Percentiles rank a stretch among this genome's conserved stretches.
These are phyloP conservation scores for Hordeum pubiflorum DNA, from an alignment of 202 grass and related monocot genomes.

Conservation along the genomic window DNA sequence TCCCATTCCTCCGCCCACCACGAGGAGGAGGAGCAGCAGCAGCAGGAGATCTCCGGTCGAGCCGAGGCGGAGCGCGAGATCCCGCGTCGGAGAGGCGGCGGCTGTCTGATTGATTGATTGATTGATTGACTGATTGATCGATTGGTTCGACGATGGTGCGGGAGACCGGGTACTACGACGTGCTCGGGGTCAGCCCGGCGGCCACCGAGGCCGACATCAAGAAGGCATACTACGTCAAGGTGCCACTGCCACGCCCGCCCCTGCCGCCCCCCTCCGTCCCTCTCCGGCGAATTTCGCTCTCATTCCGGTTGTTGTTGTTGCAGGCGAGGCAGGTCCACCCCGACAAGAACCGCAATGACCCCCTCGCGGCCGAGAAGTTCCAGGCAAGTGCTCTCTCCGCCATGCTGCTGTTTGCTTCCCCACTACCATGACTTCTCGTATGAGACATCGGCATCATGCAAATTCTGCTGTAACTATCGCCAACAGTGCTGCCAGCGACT, in stretches of 20 bases:
- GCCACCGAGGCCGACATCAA: conserved; percentile 90
- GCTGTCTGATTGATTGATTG: not conserved
- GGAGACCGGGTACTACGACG: conserved; percentile 91
- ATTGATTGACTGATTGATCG: not conserved
- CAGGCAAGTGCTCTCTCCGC: conserved; percentile 46
- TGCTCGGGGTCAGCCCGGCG: conserved; percentile 64
- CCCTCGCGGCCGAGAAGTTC: conserved; percentile 70
- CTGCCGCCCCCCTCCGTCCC: not conserved
- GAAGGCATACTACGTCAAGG: conserved; percentile 93
- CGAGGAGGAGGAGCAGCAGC: not conserved
- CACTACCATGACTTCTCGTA: not conserved
- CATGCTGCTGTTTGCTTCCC: not conserved
- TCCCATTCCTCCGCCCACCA: not conserved
- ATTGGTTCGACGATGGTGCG: conserved; percentile 50
- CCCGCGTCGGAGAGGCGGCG: not conserved
- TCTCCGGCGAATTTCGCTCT: not conserved
- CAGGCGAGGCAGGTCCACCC: conserved; percentile 95
- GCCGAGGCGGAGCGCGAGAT: not conserved
- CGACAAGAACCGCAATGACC: conserved; percentile 93
- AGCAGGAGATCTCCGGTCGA: conserved; percentile 13
- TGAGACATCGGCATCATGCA: not conserved
- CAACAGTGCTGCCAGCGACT: not conserved
- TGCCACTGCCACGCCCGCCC: not conserved
- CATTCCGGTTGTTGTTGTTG: conserved; percentile 11
- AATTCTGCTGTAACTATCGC: not conserved